Conservation (phyloP, 2,329 filamentous ascomycete species). For the Talaromyces islandicus region DNA sequence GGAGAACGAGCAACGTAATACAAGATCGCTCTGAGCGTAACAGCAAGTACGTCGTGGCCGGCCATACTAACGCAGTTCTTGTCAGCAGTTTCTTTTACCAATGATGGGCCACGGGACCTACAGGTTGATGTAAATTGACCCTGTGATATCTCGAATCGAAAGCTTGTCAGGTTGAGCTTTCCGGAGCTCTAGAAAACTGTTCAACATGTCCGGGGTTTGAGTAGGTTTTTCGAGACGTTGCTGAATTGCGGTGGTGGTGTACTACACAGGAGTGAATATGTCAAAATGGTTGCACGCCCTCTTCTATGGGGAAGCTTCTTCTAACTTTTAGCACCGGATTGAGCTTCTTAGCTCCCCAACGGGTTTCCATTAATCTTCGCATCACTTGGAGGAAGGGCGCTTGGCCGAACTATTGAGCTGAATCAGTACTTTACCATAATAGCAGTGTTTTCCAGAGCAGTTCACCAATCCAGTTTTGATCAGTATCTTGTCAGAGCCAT, state of each 20-base stretch:
- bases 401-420: neutral
- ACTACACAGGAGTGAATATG: neutral
- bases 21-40: conserved; percentile 22
- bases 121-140: neutral
- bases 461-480: neutral
- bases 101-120: neutral
- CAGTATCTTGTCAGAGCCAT: neutral
- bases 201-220: neutral
- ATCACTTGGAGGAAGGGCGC: neutral
- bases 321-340: neutral
- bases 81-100: conserved; percentile 1
- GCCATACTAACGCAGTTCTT: conserved; percentile 2
- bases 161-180: neutral
- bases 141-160: neutral
- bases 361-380: neutral
- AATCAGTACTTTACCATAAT: neutral
- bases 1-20: conserved; percentile 22
- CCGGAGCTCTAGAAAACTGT: neutral
- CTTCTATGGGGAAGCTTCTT: neutral
- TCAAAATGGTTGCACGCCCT: neutral
- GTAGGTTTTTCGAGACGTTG: neutral
- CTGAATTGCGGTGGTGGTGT: neutral
- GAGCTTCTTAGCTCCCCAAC: neutral
- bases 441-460: neutral
- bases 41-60: conserved; percentile 29